A percentile compares a stretch with the other conserved stretches of the same genome.
Evolutionary conservation across 179 eudicot species (phyloP).

Genomic region (Vitellaria paradoxa): DNA sequence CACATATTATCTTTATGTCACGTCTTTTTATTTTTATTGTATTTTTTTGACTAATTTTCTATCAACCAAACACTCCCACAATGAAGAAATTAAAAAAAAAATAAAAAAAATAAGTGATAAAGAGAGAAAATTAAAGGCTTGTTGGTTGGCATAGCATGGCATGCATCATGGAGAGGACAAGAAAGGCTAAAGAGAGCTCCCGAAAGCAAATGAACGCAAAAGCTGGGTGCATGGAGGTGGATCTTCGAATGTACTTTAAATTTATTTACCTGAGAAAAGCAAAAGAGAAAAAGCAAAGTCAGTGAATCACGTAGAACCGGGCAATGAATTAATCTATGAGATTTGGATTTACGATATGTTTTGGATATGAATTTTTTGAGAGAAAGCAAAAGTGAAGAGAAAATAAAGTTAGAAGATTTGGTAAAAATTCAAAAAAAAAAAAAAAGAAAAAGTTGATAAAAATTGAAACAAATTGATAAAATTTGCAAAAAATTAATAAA

Average conservation of each 20-base stretch:
- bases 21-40: too few relatives aligned
- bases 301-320: not conserved
- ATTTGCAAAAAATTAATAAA: too few relatives aligned
- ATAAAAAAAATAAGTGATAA: not conserved
- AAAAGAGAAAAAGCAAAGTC: not conserved
- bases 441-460: too few relatives aligned
- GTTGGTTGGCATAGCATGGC: not conserved
- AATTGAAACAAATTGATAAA: too few relatives aligned
- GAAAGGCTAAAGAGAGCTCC: slow-evolving; percentile 4
- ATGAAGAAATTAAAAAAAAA: not conserved
- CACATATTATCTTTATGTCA: too few relatives aligned
- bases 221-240: not conserved
- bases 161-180: slow-evolving; percentile 2
- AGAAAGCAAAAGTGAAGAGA: not conserved
- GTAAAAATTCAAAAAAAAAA: too few relatives aligned
- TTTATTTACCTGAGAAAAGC: slow-evolving; percentile 21
- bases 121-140: not conserved
- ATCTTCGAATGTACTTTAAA: not conserved
- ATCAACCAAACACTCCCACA: too few relatives aligned
- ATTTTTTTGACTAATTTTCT: too few relatives aligned
- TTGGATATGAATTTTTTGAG: not conserved
- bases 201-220: slow-evolving; percentile 1
- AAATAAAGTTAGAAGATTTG: too few relatives aligned
- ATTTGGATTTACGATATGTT: not conserved
- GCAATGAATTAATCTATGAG: not conserved